phyloP scores from a whole-genome alignment of 768 basidiomycete species.

The Naganishia randhawae region DNA sequence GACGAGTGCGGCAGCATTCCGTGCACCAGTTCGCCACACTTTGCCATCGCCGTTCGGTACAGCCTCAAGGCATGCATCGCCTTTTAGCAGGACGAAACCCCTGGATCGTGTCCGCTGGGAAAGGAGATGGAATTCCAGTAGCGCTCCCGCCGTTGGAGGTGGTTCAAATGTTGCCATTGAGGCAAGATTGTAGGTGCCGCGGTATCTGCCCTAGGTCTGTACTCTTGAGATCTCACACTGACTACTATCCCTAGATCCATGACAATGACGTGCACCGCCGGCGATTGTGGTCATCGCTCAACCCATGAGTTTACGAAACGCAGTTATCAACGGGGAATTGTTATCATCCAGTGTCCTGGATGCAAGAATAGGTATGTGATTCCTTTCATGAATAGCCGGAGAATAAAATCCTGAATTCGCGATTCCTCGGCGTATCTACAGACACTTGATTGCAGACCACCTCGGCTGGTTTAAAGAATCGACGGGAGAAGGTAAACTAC shows the following conservation, averaged over 20 bases:
- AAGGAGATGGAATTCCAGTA: conserved; percentile 14
- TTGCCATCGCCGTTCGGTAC: neutral
- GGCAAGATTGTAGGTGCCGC: conserved; percentile 1
- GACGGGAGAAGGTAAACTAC: conserved; percentile 57
- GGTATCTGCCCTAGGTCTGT: neutral
- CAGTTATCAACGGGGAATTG: conserved; percentile 81
- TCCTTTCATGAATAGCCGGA: neutral
- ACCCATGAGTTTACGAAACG: conserved; percentile 81
- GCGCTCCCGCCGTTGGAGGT: neutral
- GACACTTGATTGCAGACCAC: conserved; percentile 51
- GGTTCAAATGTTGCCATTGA: conserved; percentile 2
- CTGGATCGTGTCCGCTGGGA: neutral
- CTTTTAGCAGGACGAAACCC: neutral
- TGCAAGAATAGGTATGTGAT: conserved; percentile 74
- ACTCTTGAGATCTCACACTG: neutral
- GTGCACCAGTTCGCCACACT: neutral
- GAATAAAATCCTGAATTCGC: too few species aligned
- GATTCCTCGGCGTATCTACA: conserved; percentile 13
- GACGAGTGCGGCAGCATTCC: neutral
- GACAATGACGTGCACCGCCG: conserved; percentile 49
- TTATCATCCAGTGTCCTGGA: conserved; percentile 82
- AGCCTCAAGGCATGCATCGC: neutral
- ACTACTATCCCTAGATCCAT: conserved; percentile 35
- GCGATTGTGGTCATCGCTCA: conserved; percentile 67
- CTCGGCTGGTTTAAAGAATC: conserved; percentile 51